Percentiles rank a stretch among this genome's conserved stretches.
Conservation (phyloP, 345 rosid species). For the Arabidopsis arenosa region DNA sequence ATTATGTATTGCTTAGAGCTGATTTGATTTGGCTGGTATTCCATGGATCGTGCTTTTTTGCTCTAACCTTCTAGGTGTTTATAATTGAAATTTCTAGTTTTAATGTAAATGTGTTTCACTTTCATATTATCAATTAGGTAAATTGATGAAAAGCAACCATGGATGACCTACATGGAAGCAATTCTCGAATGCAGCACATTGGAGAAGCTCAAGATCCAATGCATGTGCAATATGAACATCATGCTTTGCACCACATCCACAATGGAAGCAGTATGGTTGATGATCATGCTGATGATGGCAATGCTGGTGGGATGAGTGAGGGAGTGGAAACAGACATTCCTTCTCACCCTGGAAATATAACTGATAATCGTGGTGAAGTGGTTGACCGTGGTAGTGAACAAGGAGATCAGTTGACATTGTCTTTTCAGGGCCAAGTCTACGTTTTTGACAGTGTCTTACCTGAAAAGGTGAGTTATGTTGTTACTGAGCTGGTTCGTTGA, state of each 20-base stretch:
- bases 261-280: constrained; percentile 51
- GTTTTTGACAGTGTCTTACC: constrained; percentile 74
- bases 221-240: constrained; percentile 54
- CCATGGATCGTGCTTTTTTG: constrained; percentile 7
- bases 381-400: constrained; percentile 50
- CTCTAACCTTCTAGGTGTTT: not conserved
- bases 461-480: constrained; percentile 56
- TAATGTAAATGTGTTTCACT: constrained; percentile 4
- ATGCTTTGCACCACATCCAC: constrained; percentile 51
- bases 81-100: not conserved
- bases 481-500: constrained; percentile 8
- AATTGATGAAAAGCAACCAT: constrained; percentile 40
- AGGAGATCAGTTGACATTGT: constrained; percentile 70
- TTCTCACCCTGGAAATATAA: constrained; percentile 58
- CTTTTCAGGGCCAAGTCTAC: constrained; percentile 82
- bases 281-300: constrained; percentile 47
- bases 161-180: constrained; percentile 55
- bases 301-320: constrained; percentile 45
- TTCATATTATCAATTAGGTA: not conserved
- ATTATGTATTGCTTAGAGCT: not conserved
- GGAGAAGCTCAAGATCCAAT: constrained; percentile 52
- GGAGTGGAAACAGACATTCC: constrained; percentile 56
- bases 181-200: constrained; percentile 48
- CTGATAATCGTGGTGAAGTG: constrained; percentile 52
- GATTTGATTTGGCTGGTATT: not conserved